Evolutionary conservation across 2,329 filamentous ascomycete species (phyloP).

Genomic region (Fusarium pilosicola): DNA sequence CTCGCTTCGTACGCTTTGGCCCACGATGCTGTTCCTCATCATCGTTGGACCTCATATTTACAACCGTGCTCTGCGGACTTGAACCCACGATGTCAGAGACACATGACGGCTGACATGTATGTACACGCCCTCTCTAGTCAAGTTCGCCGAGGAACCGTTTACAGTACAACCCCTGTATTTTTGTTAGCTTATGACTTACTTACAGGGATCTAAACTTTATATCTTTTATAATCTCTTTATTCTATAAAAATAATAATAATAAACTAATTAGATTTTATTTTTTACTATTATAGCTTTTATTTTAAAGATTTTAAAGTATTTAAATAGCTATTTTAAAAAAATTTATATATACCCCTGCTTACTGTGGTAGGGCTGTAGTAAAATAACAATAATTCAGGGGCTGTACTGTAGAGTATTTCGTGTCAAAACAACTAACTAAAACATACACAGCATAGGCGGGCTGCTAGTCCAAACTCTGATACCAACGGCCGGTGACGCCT

Average conservation of each 20-base stretch:
- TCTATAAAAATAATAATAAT: no score
- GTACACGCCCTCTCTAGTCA: background rate
- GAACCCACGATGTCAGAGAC: background rate
- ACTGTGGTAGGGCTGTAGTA: no score
- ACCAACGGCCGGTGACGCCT: background rate
- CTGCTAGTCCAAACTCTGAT: constrained; percentile 23
- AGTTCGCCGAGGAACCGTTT: background rate
- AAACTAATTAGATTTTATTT: no score
- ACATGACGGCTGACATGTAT: constrained; percentile 8
- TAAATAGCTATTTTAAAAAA: no score
- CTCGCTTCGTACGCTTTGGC: constrained; percentile 14
- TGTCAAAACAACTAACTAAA: background rate
- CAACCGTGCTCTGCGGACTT: background rate
- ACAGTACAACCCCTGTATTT: no score
- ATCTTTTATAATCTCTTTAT: no score
- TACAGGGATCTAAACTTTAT: no score
- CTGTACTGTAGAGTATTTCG: constrained; percentile 4
- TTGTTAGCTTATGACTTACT: no score
- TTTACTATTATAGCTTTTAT: no score
- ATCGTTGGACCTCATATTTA: background rate
- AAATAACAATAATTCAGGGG: no score
- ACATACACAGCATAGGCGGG: background rate
- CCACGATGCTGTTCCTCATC: background rate
- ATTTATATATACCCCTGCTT: no score
- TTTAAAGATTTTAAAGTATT: no score